A percentile compares a stretch with the other conserved stretches of the same genome.
These are phyloP conservation scores for Ramaria sp. DNA, from an alignment of 768 basidiomycete genomes.

Conservation along the genomic window DNA sequence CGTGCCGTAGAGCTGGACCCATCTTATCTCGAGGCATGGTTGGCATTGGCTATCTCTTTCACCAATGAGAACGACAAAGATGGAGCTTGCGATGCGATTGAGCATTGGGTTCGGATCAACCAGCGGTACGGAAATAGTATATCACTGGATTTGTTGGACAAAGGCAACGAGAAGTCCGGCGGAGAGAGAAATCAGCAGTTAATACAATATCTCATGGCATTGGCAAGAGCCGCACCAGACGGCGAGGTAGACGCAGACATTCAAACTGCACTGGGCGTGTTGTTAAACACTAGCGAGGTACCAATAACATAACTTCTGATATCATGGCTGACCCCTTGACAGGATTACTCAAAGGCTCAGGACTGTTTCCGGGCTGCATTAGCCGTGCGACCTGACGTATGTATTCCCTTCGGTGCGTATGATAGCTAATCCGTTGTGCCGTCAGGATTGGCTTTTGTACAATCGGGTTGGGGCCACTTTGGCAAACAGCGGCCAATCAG, in stretches of 20 bases:
- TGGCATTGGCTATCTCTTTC: slow-evolving; percentile 82
- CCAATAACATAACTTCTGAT: slow-evolving; percentile 11
- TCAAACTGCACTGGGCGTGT: slow-evolving; percentile 86
- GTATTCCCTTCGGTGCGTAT: slow-evolving; percentile 11
- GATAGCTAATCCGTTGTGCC: background rate
- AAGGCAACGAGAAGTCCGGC: slow-evolving; percentile 28
- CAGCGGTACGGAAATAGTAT: slow-evolving; percentile 29
- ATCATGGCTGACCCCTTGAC: background rate
- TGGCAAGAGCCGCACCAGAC: slow-evolving; percentile 52
- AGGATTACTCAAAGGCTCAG: slow-evolving; percentile 87
- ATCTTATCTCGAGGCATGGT: slow-evolving; percentile 65
- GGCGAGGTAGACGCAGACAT: slow-evolving; percentile 82
- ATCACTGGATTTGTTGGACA: slow-evolving; percentile 1
- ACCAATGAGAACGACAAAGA: slow-evolving; percentile 78
- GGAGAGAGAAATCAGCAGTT: slow-evolving; percentile 33
- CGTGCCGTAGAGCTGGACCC: slow-evolving; percentile 78
- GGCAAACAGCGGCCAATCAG: slow-evolving; percentile 76
- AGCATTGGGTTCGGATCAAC: slow-evolving; percentile 71
- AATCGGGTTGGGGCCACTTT: slow-evolving; percentile 92
- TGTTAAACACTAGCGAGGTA: slow-evolving; percentile 89
- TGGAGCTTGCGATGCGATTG: slow-evolving; percentile 69
- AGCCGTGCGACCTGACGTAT: slow-evolving; percentile 76
- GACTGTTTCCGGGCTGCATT: slow-evolving; percentile 92
- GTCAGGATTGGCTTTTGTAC: slow-evolving; percentile 82
- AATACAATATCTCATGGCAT: slow-evolving; percentile 67